Base-by-base conservation (phyloP, 345 rosid species). In the Brassica nigra region DNA sequence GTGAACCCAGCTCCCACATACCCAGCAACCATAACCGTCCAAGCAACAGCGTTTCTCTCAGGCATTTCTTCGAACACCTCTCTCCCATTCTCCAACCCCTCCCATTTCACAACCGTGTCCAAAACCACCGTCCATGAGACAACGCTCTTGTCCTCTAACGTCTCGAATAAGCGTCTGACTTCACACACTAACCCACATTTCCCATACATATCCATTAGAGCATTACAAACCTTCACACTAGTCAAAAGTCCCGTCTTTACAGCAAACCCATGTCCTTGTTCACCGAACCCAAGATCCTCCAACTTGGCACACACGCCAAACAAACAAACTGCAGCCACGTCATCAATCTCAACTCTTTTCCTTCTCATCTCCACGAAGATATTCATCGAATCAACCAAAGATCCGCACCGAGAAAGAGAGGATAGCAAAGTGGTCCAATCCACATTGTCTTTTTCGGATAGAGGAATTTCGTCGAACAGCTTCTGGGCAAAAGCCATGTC, bases 81-180 rank as follows among this genome's bases (percentile, higher is more conserved):
- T 65, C 86, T 87, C 11, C 91, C 97, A 68, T 71, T 84, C 70
- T 78, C 87, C 5, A 88, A 79, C 12, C 95, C 95, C 6, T 92
- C 88, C 91, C 87, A 89, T 76, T 80, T 86, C 62, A 90, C 82
- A 73, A 81, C 83, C 7, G 90, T 88, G 58, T 90, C 92, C 80
- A 93, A 72, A 73, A 83, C 15, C 42, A 87, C 87, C 3, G 93
- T 93, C 98, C 98, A 89, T 8, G 97, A 88, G 23, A 91, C 89
- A 66, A 91, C 90, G 68, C 78, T 87, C 77, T 68, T 82, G 74
- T 85, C 88, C 54, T 82, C 79, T 87, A 93, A 86, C 66, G 9
- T 90, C 42, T 67, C 52, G 10, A 91, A 91, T 61, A 87, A 70
- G 30, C 68, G 47, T 77, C 81, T 88, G 0, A 83, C 89, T 36